Evolutionary conservation across 768 basidiomycete species (phyloP).

Genomic region (Paxillus rubicundulus): DNA sequence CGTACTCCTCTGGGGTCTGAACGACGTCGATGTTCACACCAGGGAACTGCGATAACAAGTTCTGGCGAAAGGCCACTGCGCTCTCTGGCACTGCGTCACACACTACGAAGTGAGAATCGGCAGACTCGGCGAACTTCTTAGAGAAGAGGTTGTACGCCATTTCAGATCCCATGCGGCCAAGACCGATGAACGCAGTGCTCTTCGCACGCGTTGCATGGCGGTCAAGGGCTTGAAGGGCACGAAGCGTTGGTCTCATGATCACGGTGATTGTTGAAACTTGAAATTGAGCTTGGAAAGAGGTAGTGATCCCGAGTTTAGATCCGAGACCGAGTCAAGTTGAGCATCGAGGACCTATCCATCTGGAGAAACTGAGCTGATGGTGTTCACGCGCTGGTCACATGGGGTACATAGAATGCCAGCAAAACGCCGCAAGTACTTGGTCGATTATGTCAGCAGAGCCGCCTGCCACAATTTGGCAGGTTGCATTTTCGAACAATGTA

Average conservation of each 20-base stretch:
- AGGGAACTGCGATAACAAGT: slow-evolving; percentile 58
- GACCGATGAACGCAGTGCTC: slow-evolving; percentile 77
- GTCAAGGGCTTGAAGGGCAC: slow-evolving; percentile 40
- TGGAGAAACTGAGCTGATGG: no score
- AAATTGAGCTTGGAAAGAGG: neutral
- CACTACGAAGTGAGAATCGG: slow-evolving; percentile 65
- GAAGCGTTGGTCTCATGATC: slow-evolving; percentile 51
- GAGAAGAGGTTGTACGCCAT: slow-evolving; percentile 86
- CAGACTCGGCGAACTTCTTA: slow-evolving; percentile 54
- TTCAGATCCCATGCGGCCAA: slow-evolving; percentile 86
- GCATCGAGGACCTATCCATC: no score
- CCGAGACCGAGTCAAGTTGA: neutral
- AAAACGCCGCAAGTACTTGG: no score
- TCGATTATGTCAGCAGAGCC: slow-evolving; percentile 8
- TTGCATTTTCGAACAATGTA: neutral
- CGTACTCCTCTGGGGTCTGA: slow-evolving; percentile 71
- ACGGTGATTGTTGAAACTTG: neutral
- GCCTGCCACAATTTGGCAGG: no score
- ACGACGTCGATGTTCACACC: slow-evolving; percentile 57
- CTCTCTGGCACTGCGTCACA: slow-evolving; percentile 71
- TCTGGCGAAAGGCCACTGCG: slow-evolving; percentile 52
- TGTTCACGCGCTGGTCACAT: neutral
- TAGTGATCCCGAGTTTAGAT: neutral
- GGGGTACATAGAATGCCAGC: neutral
- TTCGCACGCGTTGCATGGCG: slow-evolving; percentile 39